Evolutionary conservation across 805 yeast genomes (phyloP), one percentile per base, ranked within the genome.

Genomic region (Starmerella geochares): DNA sequence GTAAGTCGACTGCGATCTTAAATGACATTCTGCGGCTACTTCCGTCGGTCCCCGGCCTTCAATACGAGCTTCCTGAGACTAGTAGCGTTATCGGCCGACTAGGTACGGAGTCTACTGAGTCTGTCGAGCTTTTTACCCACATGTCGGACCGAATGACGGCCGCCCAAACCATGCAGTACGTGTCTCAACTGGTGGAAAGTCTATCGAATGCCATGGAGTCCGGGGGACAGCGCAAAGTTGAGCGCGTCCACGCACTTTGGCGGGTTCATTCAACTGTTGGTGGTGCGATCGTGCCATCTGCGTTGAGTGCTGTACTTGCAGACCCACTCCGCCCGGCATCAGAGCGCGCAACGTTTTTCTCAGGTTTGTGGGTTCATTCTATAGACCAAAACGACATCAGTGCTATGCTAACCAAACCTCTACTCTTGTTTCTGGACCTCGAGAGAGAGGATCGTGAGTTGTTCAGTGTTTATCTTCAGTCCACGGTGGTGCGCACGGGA

Each of bases 291-390:
- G 73, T 87, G 23, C 94, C 87, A 58, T 90, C 94, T 1, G 83
- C 86, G 0, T 54, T 88, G 2, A 69, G 85, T 0, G 68, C 75
- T 1, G 70, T 78, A 42, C 71, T 85, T 27, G 59, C 80, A 13
- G 61, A 71, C 3, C 62, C 70, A 1, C 60, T 57, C 3, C 45
- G 50, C 6, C 53, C 65, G 31, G 65, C 72, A 19, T 61, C 65
- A 5, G 65, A 71, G 16, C 70, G 79, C 52, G 64, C 81, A 0
- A 63, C 69, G 16, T 81, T 83, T 0, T 75, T 86, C 54, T 72
- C 78, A 46, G 72, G 77, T 8, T 62, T 88, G 4, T 90, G 96
- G 96, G 71, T 72, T 3, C 90, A 84, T 58, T 74, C 90, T 0
- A 74, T 72, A 39, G 85, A 79, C 32, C 58, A 66, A 3, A 54